phyloP scores from a whole-genome alignment of 805 yeast species.

The Metschnikowia continentalis region DNA sequence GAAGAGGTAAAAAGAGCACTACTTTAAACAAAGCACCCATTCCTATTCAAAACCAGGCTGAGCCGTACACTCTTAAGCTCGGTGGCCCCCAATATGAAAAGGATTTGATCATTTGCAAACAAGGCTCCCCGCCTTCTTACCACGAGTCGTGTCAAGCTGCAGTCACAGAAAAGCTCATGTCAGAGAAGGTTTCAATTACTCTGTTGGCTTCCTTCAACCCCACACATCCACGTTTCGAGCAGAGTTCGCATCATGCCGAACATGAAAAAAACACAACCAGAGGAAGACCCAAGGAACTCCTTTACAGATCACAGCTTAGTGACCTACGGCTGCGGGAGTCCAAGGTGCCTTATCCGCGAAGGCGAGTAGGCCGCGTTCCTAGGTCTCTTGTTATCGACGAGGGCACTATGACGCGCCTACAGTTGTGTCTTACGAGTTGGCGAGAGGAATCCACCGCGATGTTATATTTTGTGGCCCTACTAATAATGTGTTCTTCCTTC shows the following conservation, averaged over 20 bases:
- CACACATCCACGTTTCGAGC: not conserved
- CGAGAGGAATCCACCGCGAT: not conserved
- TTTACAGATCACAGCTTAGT: conserved; percentile 14
- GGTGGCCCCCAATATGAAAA: not conserved
- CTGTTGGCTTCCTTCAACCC: not conserved
- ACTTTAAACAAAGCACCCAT: not conserved
- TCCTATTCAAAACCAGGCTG: not conserved
- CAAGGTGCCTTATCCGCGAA: conserved; percentile 2
- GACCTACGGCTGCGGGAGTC: conserved; percentile 4
- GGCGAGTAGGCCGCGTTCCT: not conserved
- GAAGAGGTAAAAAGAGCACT: not conserved
- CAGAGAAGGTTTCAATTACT: not conserved
- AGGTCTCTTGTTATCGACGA: not conserved
- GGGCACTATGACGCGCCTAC: not conserved
- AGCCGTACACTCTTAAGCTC: not conserved
- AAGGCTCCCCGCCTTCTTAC: not conserved
- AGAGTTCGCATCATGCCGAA: not conserved
- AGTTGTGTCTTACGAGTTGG: not conserved
- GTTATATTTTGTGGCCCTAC: not conserved
- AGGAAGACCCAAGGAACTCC: conserved; percentile 11
- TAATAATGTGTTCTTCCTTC: not conserved
- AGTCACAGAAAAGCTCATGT: not conserved
- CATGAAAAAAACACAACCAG: not conserved
- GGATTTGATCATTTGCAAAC: not conserved
- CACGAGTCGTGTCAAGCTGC: not conserved